These are phyloP conservation scores for Lasiodiplodia sp. DNA, from an alignment of 2,329 filamentous ascomycete species.

Conservation along the genomic window DNA sequence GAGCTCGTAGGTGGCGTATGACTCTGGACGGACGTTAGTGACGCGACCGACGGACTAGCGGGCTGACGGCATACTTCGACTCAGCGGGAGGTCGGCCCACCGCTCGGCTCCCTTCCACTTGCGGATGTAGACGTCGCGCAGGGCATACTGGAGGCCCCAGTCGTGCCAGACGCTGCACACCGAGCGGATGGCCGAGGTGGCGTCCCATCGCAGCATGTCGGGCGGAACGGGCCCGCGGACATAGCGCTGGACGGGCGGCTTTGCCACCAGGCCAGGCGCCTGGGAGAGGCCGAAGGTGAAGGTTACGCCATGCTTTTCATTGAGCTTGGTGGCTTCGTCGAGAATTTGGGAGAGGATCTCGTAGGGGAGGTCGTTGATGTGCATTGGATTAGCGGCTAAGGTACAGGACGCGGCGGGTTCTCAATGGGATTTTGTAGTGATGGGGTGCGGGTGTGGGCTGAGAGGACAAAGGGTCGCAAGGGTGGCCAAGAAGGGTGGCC, in stretches of 20 bases:
- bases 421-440: neutral
- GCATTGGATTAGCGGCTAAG: constrained; percentile 42
- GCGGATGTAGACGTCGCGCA: constrained; percentile 60
- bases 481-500: constrained; percentile 12
- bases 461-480: constrained; percentile 28
- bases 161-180: constrained; percentile 61
- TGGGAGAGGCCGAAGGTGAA: constrained; percentile 63
- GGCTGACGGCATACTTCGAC: constrained; percentile 38
- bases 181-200: constrained; percentile 56
- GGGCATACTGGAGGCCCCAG: constrained; percentile 60
- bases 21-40: constrained; percentile 36
- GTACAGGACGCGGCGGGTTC: neutral
- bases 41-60: neutral
- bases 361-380: constrained; percentile 59
- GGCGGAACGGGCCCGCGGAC: constrained; percentile 59
- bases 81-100: constrained; percentile 57
- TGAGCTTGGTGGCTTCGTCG: constrained; percentile 55
- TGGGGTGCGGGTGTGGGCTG: neutral
- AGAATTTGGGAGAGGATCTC: constrained; percentile 62
- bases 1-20: constrained; percentile 57
- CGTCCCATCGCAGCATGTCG: constrained; percentile 61
- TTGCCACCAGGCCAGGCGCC: constrained; percentile 55
- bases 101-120: constrained; percentile 61
- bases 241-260: constrained; percentile 56
- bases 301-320: constrained; percentile 54